A percentile compares a stretch with the other conserved stretches of the same genome.
phyloP scores from a whole-genome alignment of 148 eudicot genomes.

The Vaccinium myrtillus region DNA sequence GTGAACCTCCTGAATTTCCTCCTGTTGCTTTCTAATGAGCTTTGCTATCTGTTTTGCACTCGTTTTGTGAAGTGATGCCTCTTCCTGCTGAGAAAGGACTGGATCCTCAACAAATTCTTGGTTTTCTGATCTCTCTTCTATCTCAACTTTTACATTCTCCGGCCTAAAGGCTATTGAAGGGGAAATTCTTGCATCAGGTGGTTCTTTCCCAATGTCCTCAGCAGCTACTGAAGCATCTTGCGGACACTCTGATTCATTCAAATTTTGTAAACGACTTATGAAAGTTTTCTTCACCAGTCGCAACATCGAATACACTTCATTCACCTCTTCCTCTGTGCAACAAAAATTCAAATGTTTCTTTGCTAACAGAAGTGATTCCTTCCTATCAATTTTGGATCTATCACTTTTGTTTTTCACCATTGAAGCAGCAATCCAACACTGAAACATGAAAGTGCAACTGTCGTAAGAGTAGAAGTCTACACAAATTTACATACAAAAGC shows the following conservation, averaged over 20 bases:
- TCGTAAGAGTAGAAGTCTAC: background rate
- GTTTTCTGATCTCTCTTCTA: conserved; percentile 23
- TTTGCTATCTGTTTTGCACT: conserved; percentile 32
- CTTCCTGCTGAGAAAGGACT: background rate
- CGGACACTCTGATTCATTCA: conserved; percentile 20
- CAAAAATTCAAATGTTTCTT: conserved; percentile 45
- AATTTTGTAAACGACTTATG: conserved; percentile 27
- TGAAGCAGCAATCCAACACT: conserved; percentile 84
- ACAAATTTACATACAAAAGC: background rate
- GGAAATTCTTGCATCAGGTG: conserved; percentile 18
- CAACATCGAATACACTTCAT: conserved; percentile 42
- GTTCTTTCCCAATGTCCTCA: conserved; percentile 18
- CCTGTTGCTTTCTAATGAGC: conserved; percentile 42
- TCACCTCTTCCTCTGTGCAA: conserved; percentile 57
- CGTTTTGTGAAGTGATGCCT: conserved; percentile 26
- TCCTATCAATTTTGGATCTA: conserved; percentile 48
- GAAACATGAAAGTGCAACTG: conserved; percentile 24
- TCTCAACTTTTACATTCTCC: conserved; percentile 18
- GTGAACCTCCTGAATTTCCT: conserved; percentile 41
- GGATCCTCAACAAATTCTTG: conserved; percentile 23
- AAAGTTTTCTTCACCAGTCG: conserved; percentile 45
- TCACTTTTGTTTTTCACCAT: conserved; percentile 26
- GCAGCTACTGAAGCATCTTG: conserved; percentile 18
- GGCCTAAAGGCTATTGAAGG: conserved; percentile 4
- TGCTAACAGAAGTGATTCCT: conserved; percentile 47